Conservation (phyloP, 345 rosid species). For the Eucalyptus victrix region DNA sequence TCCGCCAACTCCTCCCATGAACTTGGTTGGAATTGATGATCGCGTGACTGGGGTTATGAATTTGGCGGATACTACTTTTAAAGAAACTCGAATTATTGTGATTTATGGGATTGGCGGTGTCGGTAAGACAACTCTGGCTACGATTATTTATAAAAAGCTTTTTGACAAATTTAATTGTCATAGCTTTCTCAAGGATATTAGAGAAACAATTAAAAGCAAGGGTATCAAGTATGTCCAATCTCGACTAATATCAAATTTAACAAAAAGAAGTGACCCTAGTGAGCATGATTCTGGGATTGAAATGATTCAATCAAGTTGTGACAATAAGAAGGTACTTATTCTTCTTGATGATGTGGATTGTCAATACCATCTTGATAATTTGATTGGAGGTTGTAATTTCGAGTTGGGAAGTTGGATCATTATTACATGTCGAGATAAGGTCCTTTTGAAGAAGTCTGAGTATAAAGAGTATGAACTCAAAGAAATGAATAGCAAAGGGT, state of each 20-base stretch:
- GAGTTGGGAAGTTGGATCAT: rapidly evolving
- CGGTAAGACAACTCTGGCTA: no score
- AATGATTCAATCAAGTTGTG: rapidly evolving
- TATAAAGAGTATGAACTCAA: not conserved
- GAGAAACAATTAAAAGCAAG: rapidly evolving
- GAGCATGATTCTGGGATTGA: rapidly evolving
- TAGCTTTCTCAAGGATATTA: no score
- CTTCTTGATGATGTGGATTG: rapidly evolving
- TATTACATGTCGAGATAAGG: no score
- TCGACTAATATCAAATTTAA: rapidly evolving
- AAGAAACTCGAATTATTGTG: no score
- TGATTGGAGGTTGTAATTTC: rapidly evolving
- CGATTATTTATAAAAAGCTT: no score
- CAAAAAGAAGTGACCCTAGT: no score
- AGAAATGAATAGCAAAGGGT: rapidly evolving
- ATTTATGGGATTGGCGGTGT: rapidly evolving
- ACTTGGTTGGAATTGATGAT: no score
- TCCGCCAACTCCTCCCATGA: rapidly evolving
- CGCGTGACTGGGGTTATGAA: rapidly evolving
- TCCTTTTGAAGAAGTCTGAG: not conserved
- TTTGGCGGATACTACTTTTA: rapidly evolving
- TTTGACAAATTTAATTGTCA: rapidly evolving
- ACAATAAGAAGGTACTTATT: not conserved
- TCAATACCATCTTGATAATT: rapidly evolving
- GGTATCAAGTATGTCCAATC: no score